phyloP scores from a whole-genome alignment of 176 grass and related monocot species.

The Ampelocalamus luodianensis region DNA sequence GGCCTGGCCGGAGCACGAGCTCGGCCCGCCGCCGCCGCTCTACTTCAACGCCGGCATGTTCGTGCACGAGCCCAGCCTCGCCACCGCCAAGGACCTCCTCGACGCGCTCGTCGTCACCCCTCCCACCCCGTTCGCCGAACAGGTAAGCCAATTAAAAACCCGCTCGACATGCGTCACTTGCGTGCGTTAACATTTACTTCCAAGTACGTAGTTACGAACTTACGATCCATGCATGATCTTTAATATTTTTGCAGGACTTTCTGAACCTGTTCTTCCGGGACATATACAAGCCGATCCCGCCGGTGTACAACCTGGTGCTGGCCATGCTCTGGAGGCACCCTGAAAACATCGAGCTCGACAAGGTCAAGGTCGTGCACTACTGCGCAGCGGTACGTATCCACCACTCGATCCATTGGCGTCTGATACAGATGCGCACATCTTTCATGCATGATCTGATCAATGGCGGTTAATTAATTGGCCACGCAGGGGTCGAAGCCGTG shows the following conservation, averaged over 20 bases:
- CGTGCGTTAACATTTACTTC: not conserved
- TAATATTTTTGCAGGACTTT: conserved; percentile 58
- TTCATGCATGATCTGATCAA: not conserved
- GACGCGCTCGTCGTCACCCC: conserved; percentile 45
- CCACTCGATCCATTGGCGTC: not conserved
- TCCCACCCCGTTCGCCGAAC: conserved; percentile 74
- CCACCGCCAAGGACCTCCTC: conserved; percentile 51
- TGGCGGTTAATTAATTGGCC: not conserved
- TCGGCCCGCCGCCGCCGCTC: conserved; percentile 56
- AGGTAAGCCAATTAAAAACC: conserved; percentile 34
- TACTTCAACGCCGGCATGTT: conserved; percentile 98
- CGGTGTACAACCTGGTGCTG: conserved; percentile 73
- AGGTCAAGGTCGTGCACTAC: conserved; percentile 92
- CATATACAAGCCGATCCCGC: conserved; percentile 60
- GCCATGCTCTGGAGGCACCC: conserved; percentile 93
- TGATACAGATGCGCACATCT: not conserved
- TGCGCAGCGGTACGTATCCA: conserved; percentile 62
- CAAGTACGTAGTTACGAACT: not conserved
- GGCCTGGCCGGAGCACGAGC: conserved; percentile 47
- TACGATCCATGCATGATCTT: not conserved
- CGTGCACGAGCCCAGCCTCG: conserved; percentile 63
- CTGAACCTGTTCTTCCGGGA: conserved; percentile 83
- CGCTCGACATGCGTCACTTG: not conserved
- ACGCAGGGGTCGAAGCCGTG: conserved; percentile 76
- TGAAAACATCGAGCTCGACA: conserved; percentile 58